Evolutionary conservation across 2,329 filamentous ascomycete species (phyloP).

Genomic region (Amauroascus niger): DNA sequence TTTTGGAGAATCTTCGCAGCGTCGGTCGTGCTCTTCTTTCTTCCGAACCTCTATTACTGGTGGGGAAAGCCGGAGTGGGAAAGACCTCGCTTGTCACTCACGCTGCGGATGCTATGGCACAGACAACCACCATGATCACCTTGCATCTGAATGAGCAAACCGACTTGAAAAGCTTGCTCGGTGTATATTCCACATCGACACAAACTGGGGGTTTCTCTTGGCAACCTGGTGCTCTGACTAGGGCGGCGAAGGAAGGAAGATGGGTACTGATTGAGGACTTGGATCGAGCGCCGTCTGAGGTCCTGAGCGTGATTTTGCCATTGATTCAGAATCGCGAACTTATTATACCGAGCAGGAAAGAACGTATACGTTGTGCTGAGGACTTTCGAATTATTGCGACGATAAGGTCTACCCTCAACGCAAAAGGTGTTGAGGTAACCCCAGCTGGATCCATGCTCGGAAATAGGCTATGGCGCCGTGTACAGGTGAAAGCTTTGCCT

Average conservation of each 20-base stretch:
- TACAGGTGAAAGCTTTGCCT: slow-evolving; percentile 58
- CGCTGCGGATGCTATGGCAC: slow-evolving; percentile 67
- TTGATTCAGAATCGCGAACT: slow-evolving; percentile 88
- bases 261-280: slow-evolving; percentile 98
- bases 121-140: slow-evolving; percentile 75
- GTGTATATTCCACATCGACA: slow-evolving; percentile 82
- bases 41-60: slow-evolving; percentile 64
- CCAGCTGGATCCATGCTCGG: slow-evolving; percentile 65
- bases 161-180: slow-evolving; percentile 90
- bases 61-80: slow-evolving; percentile 74
- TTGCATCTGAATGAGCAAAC: slow-evolving; percentile 96
- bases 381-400: slow-evolving; percentile 90
- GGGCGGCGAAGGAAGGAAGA: slow-evolving; percentile 82
- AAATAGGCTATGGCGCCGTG: slow-evolving; percentile 70
- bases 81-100: slow-evolving; percentile 84
- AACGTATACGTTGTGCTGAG: slow-evolving; percentile 69
- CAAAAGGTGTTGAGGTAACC: slow-evolving; percentile 59
- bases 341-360: slow-evolving; percentile 77
- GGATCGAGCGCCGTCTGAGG: slow-evolving; percentile 86
- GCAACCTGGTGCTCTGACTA: slow-evolving; percentile 86
- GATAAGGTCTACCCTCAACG: slow-evolving; percentile 59
- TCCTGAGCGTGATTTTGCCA: slow-evolving; percentile 84
- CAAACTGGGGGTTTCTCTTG: slow-evolving; percentile 84
- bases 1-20: slow-evolving; percentile 57
- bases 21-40: slow-evolving; percentile 60